Evolutionary conservation across 108 stramenopile genomes (phyloP).

Genomic region (Cyclotella sp.): DNA sequence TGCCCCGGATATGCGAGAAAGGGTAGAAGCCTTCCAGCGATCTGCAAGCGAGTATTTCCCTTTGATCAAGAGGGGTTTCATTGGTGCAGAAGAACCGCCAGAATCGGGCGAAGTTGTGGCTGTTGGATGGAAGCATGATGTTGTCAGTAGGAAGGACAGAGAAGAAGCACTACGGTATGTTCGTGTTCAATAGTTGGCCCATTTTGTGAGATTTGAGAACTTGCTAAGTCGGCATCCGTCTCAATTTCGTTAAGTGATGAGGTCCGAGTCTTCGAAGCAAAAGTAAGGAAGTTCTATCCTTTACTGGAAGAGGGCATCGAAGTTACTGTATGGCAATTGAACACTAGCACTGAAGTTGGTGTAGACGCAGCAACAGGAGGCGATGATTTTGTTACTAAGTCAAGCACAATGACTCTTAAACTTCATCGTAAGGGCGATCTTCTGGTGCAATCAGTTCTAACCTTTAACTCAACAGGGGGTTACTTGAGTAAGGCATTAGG

Average conservation of each 20-base stretch:
- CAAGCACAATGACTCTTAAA: constrained; percentile 80
- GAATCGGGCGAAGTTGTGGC: constrained; percentile 64
- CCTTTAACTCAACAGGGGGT: constrained; percentile 82
- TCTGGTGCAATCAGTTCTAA: constrained; percentile 79
- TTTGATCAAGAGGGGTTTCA: constrained; percentile 79
- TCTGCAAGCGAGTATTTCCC: constrained; percentile 79
- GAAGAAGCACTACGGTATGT: constrained; percentile 81
- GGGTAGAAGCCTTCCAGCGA: constrained; percentile 28
- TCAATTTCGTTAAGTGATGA: constrained; percentile 60
- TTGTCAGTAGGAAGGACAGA: constrained; percentile 80
- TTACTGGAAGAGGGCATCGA: constrained; percentile 85
- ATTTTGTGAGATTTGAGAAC: constrained; percentile 1
- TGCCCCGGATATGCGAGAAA: constrained; percentile 27
- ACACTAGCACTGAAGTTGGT: constrained; percentile 66
- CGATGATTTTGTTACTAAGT: constrained; percentile 85
- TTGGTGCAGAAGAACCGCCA: constrained; percentile 60
- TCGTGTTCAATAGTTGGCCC: background rate
- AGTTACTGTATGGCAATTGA: constrained; percentile 89
- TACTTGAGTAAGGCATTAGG: constrained; percentile 88
- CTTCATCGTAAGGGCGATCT: constrained; percentile 81
- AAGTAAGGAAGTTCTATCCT: constrained; percentile 69
- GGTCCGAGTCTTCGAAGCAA: constrained; percentile 78
- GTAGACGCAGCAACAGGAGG: constrained; percentile 54
- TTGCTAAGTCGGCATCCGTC: background rate
- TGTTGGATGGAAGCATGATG: constrained; percentile 85